Conservation (phyloP, 2,329 filamentous ascomycete species). For the Cercospora citrullina region DNA sequence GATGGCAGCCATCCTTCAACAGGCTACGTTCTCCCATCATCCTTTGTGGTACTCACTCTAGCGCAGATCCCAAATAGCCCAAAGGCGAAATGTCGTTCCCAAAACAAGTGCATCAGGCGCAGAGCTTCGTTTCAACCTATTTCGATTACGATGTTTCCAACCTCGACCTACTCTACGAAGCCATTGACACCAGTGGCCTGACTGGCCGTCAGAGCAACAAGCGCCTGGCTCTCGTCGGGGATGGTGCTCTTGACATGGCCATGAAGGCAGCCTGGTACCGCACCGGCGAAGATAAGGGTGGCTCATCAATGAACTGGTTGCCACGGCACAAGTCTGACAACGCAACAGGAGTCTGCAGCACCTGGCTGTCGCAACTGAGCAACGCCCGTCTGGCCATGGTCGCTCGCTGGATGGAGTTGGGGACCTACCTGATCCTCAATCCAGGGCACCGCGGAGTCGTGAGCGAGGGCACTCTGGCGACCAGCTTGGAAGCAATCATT, state of each 20-base stretch:
- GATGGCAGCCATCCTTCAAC: no score
- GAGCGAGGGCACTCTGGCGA: conserved; percentile 3
- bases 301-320: not conserved
- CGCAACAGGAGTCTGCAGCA: not conserved
- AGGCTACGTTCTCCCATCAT: no score
- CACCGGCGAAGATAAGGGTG: not conserved
- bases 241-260: not conserved
- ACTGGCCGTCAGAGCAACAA: not conserved
- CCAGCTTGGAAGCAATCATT: conserved; percentile 7
- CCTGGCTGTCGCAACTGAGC: not conserved
- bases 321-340: not conserved
- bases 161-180: not conserved
- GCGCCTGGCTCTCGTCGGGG: not conserved
- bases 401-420: not conserved
- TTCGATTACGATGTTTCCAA: not conserved
- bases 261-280: conserved; percentile 1
- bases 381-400: not conserved
- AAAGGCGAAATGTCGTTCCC: not conserved
- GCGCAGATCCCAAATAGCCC: not conserved
- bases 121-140: not conserved
- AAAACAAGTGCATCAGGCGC: not conserved
- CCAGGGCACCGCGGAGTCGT: not conserved
- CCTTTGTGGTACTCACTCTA: not conserved
- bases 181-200: conserved; percentile 5
- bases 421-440: not conserved